Base-by-base conservation (phyloP, 176 grass and related monocot species). In the Dendrocalamus sinicus region DNA sequence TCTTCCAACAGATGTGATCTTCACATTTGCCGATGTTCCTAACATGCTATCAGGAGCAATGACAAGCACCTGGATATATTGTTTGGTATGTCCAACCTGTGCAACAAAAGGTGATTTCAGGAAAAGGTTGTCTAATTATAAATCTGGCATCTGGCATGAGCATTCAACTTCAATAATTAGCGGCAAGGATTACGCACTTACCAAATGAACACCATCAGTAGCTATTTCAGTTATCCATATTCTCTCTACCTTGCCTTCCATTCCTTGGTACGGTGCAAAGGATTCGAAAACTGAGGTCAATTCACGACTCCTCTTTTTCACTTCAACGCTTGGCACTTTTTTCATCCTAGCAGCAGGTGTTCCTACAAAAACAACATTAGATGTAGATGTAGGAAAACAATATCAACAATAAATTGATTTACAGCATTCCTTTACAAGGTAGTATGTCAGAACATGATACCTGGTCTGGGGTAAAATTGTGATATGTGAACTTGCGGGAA, bases 271-370 rank as follows among this genome's bases (percentile, higher is more conserved):
- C 6, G 96, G 96, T 45, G 89, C 84, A 88, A 96, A 99, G 47
- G 93, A 95, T 75, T 99, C 93, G 7, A 96, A 98, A 88, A 99
- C 86, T 52, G 86, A 87, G 47, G 96, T 99, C 78, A 99, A 55
- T 84, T 99, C 88, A 58, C 93, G 91, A 75, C 93, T 99, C 15
- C 93, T 84, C 67, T 92, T 94, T 73, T 99, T 99, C 44, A 99
- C 93, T 58, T 92, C 93, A 70, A 82, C 66, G 70, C 93, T 99
- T 2, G 93, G 58, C 61, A 96, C 96, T 82, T 94, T 99, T 68
- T 92, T 99, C 96, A 99, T 96, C 69, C 93, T 95, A 82, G 93
- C 93, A 81, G 93, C 93, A 89, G 96, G 93, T 63, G 93, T 99
- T 79, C 96, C 96, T 99, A 76, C 37, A 90, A 72, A 82, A 92